phyloP scores from a whole-genome alignment of 306 rosid species.

The Fagus sylvatica region DNA sequence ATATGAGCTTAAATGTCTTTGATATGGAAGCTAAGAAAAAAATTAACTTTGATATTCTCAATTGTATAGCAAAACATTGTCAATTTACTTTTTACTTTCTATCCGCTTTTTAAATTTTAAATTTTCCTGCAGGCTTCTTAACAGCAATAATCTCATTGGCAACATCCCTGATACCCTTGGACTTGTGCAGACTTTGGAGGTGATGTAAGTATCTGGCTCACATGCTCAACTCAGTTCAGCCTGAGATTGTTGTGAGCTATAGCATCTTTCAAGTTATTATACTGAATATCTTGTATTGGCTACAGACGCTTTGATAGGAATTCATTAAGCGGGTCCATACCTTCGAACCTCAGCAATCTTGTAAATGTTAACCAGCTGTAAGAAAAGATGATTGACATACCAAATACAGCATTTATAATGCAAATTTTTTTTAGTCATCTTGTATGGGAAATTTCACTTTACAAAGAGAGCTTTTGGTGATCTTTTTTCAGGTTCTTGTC shows the following conservation, averaged over 20 bases:
- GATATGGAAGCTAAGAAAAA: neutral
- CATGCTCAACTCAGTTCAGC: conserved; percentile 14
- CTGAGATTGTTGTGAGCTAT: neutral
- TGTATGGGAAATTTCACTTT: neutral
- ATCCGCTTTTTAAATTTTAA: no score
- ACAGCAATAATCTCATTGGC: conserved; percentile 51
- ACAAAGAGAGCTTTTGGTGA: neutral
- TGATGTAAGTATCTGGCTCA: conserved; percentile 60
- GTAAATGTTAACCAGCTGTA: conserved; percentile 41
- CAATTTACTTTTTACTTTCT: neutral
- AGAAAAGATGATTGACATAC: conserved; percentile 29
- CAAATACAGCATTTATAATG: neutral
- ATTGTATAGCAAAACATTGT: neutral
- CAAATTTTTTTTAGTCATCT: neutral
- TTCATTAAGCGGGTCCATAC: conserved; percentile 40
- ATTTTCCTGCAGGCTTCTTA: conserved; percentile 66
- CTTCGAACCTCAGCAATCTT: conserved; percentile 49
- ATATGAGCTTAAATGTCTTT: neutral
- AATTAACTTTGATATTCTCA: neutral
- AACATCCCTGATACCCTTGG: conserved; percentile 59
- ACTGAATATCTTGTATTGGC: conserved; percentile 16
- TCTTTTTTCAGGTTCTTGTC: conserved; percentile 53
- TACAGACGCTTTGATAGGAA: conserved; percentile 61
- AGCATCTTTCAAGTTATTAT: neutral
- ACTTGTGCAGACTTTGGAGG: conserved; percentile 42